Conservation (phyloP, 140 eudicot species). For the Ambrosia hybrid region DNA sequence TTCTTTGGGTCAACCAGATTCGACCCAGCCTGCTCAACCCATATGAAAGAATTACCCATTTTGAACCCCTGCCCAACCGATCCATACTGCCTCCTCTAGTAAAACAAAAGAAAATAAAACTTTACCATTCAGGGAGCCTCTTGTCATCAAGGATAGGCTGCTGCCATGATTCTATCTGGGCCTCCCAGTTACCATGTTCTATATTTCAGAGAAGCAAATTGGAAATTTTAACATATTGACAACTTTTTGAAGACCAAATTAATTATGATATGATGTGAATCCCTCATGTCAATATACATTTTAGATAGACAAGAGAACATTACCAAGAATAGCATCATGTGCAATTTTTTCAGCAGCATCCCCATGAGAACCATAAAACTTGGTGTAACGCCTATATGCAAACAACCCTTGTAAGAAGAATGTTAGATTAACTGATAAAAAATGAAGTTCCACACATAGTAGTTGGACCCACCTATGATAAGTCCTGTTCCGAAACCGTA, state of each 20-base stretch:
- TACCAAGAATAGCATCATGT: slow-evolving; percentile 84
- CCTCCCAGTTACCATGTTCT: slow-evolving; percentile 81
- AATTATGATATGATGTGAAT: neutral
- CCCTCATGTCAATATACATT: neutral
- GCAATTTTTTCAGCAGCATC: slow-evolving; percentile 79
- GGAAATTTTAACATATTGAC: neutral
- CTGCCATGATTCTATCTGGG: slow-evolving; percentile 95
- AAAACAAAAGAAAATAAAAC: slow-evolving; percentile 22
- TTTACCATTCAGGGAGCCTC: slow-evolving; percentile 87
- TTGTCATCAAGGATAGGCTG: slow-evolving; percentile 81
- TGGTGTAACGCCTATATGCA: slow-evolving; percentile 78
- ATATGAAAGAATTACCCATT: neutral
- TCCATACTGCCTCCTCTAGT: slow-evolving; percentile 1
- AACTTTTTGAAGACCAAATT: slow-evolving; percentile 9
- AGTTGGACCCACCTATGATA: slow-evolving; percentile 61
- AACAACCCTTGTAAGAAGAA: slow-evolving; percentile 17
- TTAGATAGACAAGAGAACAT: slow-evolving; percentile 9
- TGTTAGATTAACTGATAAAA: slow-evolving; percentile 7
- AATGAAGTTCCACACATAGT: slow-evolving; percentile 9
- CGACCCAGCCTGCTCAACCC: neutral
- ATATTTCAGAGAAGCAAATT: slow-evolving; percentile 25
- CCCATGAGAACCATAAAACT: slow-evolving; percentile 71
- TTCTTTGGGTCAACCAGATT: neutral
- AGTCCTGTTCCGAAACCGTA: slow-evolving; percentile 70
- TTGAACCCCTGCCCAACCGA: neutral